phyloP scores from a whole-genome alignment of 345 rosid genomes.

The Gossypium bickii region DNA sequence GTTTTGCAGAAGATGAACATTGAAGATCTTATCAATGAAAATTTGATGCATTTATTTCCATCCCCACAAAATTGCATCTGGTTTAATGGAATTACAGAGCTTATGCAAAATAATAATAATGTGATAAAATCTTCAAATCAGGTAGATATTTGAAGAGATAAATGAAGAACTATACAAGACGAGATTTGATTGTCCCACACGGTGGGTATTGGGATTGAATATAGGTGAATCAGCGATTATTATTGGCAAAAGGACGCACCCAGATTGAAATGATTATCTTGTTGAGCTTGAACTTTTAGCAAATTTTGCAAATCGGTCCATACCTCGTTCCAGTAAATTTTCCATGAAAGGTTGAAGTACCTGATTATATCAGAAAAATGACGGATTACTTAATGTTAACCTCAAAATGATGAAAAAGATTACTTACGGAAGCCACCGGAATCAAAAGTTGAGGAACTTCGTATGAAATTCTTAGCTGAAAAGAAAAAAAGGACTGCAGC shows the following conservation, averaged over 20 bases:
- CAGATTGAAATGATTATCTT: background rate
- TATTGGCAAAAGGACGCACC: background rate
- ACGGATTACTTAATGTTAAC: background rate
- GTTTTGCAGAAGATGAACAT: background rate
- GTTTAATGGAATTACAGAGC: background rate
- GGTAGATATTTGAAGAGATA: background rate
- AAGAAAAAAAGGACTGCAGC: constrained; percentile 13
- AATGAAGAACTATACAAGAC: background rate
- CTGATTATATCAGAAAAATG: constrained; percentile 31
- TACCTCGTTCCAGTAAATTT: constrained; percentile 54
- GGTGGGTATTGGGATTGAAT: background rate
- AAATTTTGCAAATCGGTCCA: constrained; percentile 59
- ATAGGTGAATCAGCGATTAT: background rate
- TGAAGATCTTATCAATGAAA: background rate
- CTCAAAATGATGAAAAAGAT: background rate
- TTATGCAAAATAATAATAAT: background rate
- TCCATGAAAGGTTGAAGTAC: constrained; percentile 79
- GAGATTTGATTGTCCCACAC: background rate
- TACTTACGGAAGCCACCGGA: constrained; percentile 81
- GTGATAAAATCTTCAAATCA: background rate
- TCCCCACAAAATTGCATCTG: background rate
- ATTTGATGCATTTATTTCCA: background rate
- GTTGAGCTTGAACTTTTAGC: constrained; percentile 31
- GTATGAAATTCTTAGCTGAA: constrained; percentile 88
- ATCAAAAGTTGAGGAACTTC: constrained; percentile 77